Percentiles rank a stretch among this genome's conserved stretches.
Evolutionary conservation across 2,329 filamentous ascomycete species (phyloP).

Genomic region (Trichophyton benhamiae): DNA sequence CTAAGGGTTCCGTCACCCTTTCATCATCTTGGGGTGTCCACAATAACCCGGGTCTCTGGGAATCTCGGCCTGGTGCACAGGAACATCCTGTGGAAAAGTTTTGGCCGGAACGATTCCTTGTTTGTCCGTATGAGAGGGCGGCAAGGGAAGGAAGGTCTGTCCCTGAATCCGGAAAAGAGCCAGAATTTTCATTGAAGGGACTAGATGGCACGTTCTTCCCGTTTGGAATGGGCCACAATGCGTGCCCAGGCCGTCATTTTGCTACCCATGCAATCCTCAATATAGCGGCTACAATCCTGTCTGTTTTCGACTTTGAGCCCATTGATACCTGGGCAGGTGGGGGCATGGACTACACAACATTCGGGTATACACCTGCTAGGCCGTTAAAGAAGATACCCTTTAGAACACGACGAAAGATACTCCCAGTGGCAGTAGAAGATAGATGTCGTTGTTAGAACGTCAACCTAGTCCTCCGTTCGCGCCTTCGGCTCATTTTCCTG

Average conservation of each 20-base stretch:
- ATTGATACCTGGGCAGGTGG: background rate
- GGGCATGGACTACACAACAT: background rate
- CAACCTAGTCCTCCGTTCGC: background rate
- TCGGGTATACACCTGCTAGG: background rate
- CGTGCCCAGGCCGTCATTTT: conserved; percentile 26
- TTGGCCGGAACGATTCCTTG: background rate
- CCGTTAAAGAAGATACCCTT: background rate
- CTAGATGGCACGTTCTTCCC: conserved; percentile 9
- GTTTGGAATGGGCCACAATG: conserved; percentile 23
- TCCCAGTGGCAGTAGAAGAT: background rate
- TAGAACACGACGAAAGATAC: background rate
- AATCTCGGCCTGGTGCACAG: background rate
- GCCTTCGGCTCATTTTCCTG: too few species aligned
- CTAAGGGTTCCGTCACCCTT: background rate
- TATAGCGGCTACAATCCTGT: background rate
- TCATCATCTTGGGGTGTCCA: background rate
- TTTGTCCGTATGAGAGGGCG: background rate
- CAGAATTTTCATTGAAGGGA: background rate
- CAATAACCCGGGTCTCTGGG: background rate
- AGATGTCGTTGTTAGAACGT: background rate
- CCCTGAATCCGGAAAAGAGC: background rate
- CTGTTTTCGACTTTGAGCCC: background rate
- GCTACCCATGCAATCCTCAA: conserved; percentile 11
- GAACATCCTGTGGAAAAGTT: background rate
- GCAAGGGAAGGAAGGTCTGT: background rate